Evolutionary conservation across 2,329 filamentous ascomycete species (phyloP), one percentile per base, ranked within the genome.

Genomic region (Microdochium nivale): DNA sequence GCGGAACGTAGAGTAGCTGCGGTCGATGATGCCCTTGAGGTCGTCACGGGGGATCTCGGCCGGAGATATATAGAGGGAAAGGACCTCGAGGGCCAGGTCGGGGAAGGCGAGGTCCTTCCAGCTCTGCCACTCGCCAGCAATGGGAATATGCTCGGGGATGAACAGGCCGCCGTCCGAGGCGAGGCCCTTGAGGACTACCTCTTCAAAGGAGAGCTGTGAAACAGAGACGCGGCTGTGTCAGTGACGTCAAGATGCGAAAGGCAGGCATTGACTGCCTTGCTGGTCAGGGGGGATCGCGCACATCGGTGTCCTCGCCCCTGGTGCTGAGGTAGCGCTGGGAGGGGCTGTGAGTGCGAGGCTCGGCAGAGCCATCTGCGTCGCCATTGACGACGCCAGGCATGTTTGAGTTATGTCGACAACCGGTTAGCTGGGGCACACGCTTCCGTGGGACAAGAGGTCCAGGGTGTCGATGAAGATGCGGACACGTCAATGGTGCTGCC

Each of bases 1-100:
- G 59, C 91, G 87, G 75, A 99, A 99, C 9, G 90, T 95, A 21
- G 87, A 81, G 68, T 99, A 99, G 62, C 87, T 94, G 60, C 84
- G 81, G 59, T 84, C 74, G 67, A 97, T 88, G 65, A 99, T 90
- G 56, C 78, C 81, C 67, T 87, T 89, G 37, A 99, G 79, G 62
- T 96, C 90, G 53, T 79, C 74, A 25, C 82, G 64, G 11, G 91
- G 89, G 54, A 97, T 95, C 71, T 97, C 92, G 51, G 80, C 75
- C 30, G 81, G 70, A 0, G 90, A 91, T 63, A 97, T 90, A 73
- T 94, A 97, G 50, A 95, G 82, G 48, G 84, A 88, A 67, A 96
- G 82, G 66, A 97, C 84, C 66, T 90, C 79, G 69, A 86, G 88
- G 51, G 91, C 91, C 50, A 96, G 78, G 32, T 95, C 87, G 62